Base-by-base conservation (phyloP, 495 filamentous ascomycete genomes). In the Pyronema omphalodes region DNA sequence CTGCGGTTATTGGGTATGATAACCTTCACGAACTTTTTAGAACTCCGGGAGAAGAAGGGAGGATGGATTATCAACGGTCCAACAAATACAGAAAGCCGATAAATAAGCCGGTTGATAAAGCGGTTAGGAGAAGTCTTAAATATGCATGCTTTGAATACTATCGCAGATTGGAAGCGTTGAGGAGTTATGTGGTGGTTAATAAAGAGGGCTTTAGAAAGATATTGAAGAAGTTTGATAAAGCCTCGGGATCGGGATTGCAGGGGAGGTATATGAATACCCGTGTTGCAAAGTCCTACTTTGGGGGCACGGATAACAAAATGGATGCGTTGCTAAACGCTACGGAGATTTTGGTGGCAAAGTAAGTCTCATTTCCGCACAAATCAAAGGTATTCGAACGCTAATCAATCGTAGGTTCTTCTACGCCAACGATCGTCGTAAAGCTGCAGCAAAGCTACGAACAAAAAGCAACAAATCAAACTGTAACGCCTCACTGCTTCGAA, bases 191-290 rank as follows among this genome's bases (percentile, higher is more conserved):
- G 3, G 72, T 88, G 15, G 70, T 94, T n/a, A 98, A 98, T 62
- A 75, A 83, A 48, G 91, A 84, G 1, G 91, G 87, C 0, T 95
- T 96, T 56, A 82, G 88, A 7, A 98, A 98, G 66, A 88, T 98
- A 63, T 95, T 89, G 68, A 98, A 98, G 69, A 98, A 98, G 69
- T 95, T 88, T 60, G 88, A 98, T 70, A 96, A 96, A 67, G 76
- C 79, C 6, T 76, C 86, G 49, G 77, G 88, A 58, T 79, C 86
- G 46, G 76, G 80, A 18, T 83, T 84, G 3, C 75, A 81, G 6
- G 73, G 80, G 58, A 74, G 82, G 34, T 96, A 87, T 63, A 88
- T 93, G 85, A 80, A 79, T 11, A 89, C 94, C 57, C 88, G 86
- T 62, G 84, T 96, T 53, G 88, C 86, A 69, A 82, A 82, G 58